Evolutionary conservation across 2,329 filamentous ascomycete genomes (phyloP).

Genomic region (Chrysosphaeria jannelii): DNA sequence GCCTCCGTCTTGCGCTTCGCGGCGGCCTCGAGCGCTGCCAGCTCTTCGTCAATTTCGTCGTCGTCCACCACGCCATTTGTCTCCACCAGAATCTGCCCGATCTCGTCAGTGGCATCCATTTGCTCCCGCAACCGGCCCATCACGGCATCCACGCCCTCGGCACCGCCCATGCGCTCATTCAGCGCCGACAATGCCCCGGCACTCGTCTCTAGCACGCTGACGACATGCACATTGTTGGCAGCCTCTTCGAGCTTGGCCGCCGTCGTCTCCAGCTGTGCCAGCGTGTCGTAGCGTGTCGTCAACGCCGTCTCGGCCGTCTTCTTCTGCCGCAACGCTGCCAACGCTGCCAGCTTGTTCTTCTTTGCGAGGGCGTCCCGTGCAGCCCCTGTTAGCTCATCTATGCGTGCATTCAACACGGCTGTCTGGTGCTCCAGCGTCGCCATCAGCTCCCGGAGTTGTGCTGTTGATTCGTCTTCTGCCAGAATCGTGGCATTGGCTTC

Average conservation of each 20-base stretch:
- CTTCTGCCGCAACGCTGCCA: slow-evolving; percentile 53
- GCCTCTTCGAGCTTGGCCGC: slow-evolving; percentile 66
- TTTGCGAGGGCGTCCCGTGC: slow-evolving; percentile 29
- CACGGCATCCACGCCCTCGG: slow-evolving; percentile 43
- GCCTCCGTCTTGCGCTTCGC: slow-evolving; percentile 9
- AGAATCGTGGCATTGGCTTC: slow-evolving; percentile 43
- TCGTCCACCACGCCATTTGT: slow-evolving; percentile 34
- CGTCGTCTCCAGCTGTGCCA: slow-evolving; percentile 50
- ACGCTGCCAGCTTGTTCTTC: slow-evolving; percentile 46
- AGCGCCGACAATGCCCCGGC: slow-evolving; percentile 40
- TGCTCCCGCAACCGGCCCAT: slow-evolving; percentile 49
- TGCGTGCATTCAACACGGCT: slow-evolving; percentile 29
- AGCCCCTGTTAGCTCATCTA: slow-evolving; percentile 29
- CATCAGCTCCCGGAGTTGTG: slow-evolving; percentile 54
- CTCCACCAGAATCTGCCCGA: slow-evolving; percentile 48
- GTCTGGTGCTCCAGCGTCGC: slow-evolving; percentile 46
- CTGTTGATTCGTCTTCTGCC: slow-evolving; percentile 52
- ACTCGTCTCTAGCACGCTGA: slow-evolving; percentile 56
- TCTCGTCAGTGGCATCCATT: slow-evolving; percentile 58
- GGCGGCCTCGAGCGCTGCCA: slow-evolving; percentile 40
- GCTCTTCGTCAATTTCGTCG: slow-evolving; percentile 59
- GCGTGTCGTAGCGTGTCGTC: slow-evolving; percentile 2
- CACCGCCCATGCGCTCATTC: slow-evolving; percentile 49
- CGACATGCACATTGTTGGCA: slow-evolving; percentile 52
- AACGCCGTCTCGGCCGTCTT: slow-evolving; percentile 45